phyloP scores from a whole-genome alignment of 805 yeast species.

The Myxozyma melibiosi region DNA sequence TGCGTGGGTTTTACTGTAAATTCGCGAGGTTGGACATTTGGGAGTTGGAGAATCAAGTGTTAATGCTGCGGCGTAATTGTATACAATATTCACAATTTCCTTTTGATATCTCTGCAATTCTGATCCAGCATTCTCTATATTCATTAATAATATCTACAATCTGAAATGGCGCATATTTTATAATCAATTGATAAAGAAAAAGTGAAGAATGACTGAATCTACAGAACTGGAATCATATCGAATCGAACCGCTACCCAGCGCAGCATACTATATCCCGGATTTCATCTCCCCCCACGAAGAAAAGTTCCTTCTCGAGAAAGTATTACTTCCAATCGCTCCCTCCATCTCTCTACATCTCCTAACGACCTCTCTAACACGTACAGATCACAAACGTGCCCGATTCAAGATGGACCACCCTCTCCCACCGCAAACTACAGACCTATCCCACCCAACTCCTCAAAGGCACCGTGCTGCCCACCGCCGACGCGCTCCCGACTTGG shows the following conservation, averaged over 20 bases:
- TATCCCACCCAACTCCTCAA: constrained; percentile 28
- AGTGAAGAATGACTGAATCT: constrained; percentile 4
- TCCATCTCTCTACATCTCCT: not conserved
- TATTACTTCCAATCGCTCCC: too few relatives aligned
- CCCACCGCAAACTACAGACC: constrained; percentile 30
- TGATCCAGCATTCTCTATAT: too few relatives aligned
- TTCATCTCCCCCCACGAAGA: constrained; percentile 24
- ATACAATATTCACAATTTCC: too few relatives aligned
- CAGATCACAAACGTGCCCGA: constrained; percentile 22
- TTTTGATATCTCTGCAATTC: too few relatives aligned
- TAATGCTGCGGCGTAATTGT: too few relatives aligned
- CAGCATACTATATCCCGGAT: constrained; percentile 22
- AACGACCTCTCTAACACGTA: not conserved
- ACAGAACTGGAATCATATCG: constrained; percentile 13
- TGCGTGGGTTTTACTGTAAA: too few relatives aligned
- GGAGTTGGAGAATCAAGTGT: too few relatives aligned
- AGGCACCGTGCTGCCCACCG: constrained; percentile 22
- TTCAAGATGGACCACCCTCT: constrained; percentile 22
- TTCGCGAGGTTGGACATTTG: too few relatives aligned
- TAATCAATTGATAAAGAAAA: too few relatives aligned
- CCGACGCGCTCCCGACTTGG: constrained; percentile 24
- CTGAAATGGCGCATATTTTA: too few relatives aligned
- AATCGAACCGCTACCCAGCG: constrained; percentile 9
- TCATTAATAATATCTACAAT: too few relatives aligned
- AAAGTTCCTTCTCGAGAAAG: constrained; percentile 18